These are phyloP conservation scores for Daldinia sp. DNA, from an alignment of 2,329 filamentous ascomycete species.

Conservation along the genomic window DNA sequence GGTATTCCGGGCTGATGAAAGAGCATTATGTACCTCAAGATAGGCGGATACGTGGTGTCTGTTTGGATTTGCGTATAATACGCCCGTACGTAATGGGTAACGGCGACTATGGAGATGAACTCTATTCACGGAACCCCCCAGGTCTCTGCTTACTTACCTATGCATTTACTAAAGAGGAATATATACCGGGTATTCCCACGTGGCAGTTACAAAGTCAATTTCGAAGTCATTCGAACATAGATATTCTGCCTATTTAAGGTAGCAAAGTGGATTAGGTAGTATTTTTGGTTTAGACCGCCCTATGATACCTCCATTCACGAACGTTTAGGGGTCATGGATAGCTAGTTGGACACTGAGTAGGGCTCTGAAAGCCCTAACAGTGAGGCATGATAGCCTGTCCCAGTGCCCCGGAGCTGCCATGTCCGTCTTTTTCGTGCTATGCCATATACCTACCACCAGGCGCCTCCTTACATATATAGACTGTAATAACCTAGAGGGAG, in stretches of 20 bases:
- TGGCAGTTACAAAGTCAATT: background rate
- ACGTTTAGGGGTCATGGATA: constrained; percentile 7
- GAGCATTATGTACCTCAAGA: background rate
- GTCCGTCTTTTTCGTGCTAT: constrained; percentile 6
- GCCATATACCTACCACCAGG: constrained; percentile 15
- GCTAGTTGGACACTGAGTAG: constrained; percentile 12
- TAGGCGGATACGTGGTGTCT: background rate
- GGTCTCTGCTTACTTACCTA: background rate
- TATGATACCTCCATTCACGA: no score
- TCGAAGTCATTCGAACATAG: no score
- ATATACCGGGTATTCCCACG: background rate
- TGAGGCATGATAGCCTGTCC: background rate
- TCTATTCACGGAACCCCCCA: background rate
- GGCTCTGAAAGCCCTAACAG: constrained; percentile 14
- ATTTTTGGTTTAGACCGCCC: no score
- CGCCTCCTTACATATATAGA: constrained; percentile 3
- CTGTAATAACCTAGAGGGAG: no score
- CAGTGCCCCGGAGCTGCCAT: constrained; percentile 12
- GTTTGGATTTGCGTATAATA: constrained; percentile 6
- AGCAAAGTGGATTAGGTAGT: no score
- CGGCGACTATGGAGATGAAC: background rate
- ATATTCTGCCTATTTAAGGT: no score
- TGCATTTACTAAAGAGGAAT: no score
- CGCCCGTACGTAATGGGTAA: constrained; percentile 25
- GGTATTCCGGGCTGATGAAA: constrained; percentile 15